A percentile compares a stretch with the other conserved stretches of the same genome.
Conservation (phyloP, 1,284 basidiomycete genomes). For the Neotropicomus parvogracilis region DNA sequence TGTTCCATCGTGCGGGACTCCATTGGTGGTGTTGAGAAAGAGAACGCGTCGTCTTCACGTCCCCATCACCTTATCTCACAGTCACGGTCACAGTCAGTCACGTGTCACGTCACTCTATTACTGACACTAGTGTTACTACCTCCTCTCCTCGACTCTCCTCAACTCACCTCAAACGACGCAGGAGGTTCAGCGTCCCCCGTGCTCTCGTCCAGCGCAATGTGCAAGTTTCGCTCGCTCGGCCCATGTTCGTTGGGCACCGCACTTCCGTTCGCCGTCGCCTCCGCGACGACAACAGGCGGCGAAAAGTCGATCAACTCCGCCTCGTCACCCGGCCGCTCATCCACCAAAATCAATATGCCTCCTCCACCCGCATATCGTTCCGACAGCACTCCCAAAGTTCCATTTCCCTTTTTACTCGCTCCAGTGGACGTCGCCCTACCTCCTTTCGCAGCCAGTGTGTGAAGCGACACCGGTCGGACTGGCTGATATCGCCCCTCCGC, state of each 20-base stretch:
- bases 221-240: slow-evolving; percentile 34
- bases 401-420: slow-evolving; percentile 27
- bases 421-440: slow-evolving; percentile 34
- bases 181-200: slow-evolving; percentile 77
- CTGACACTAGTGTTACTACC: no score
- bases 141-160: no score
- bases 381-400: slow-evolving; percentile 33
- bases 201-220: slow-evolving; percentile 67
- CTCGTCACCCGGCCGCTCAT: slow-evolving; percentile 62
- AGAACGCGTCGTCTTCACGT: slow-evolving; percentile 28
- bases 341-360: slow-evolving; percentile 77
- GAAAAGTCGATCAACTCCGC: slow-evolving; percentile 75
- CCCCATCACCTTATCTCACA: slow-evolving; percentile 25
- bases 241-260: slow-evolving; percentile 24
- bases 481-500: slow-evolving; percentile 80
- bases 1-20: slow-evolving; percentile 66
- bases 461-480: slow-evolving; percentile 76
- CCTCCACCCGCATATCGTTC: slow-evolving; percentile 74
- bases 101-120: slow-evolving; percentile 21
- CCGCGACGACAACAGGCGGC: slow-evolving; percentile 32
- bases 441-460: slow-evolving; percentile 37
- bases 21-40: slow-evolving; percentile 23
- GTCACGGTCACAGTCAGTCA: slow-evolving; percentile 33
- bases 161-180: slow-evolving; percentile 73
- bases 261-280: slow-evolving; percentile 28